Percentiles rank a stretch among this genome's conserved stretches.
Evolutionary conservation across 2,329 filamentous ascomycete genomes (phyloP).

Genomic region (Dactylellina cionopaga): DNA sequence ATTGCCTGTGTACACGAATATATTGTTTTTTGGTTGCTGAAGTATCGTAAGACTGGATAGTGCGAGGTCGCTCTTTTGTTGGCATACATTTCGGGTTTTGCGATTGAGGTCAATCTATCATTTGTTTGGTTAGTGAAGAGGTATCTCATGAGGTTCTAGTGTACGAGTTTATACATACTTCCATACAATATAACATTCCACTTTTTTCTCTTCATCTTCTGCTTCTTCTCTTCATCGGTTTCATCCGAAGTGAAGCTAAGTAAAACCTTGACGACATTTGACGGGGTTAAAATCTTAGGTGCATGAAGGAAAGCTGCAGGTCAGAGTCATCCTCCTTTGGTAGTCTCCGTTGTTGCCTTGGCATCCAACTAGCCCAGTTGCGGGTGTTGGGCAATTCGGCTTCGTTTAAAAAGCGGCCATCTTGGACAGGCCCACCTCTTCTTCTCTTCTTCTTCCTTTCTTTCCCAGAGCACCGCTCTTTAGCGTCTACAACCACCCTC

Average conservation of each 20-base stretch:
- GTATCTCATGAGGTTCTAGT: no score
- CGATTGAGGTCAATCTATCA: background rate
- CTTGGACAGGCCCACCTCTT: background rate
- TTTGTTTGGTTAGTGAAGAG: background rate
- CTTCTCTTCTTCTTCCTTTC: conserved; percentile 13
- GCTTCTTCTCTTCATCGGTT: no score
- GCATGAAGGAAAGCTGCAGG: background rate
- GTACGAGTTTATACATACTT: background rate
- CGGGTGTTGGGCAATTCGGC: background rate
- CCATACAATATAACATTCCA: background rate
- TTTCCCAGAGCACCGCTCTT: conserved; percentile 44
- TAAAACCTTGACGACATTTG: background rate
- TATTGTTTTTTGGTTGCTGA: no score
- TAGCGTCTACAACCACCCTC: conserved; percentile 11
- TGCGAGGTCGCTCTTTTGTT: no score
- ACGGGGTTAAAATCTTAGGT: background rate
- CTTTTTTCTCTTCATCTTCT: no score
- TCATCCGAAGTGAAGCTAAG: no score
- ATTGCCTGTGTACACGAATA: no score
- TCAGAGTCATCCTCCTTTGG: conserved; percentile 1
- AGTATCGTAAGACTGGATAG: no score
- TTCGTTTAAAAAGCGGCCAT: conserved; percentile 10
- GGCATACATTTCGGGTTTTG: no score
- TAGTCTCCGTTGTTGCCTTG: background rate
- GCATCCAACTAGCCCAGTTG: background rate